A percentile compares a stretch with the other conserved stretches of the same genome.
phyloP scores from a whole-genome alignment of 495 filamentous ascomycete species.

The Tetracladium setigerum region DNA sequence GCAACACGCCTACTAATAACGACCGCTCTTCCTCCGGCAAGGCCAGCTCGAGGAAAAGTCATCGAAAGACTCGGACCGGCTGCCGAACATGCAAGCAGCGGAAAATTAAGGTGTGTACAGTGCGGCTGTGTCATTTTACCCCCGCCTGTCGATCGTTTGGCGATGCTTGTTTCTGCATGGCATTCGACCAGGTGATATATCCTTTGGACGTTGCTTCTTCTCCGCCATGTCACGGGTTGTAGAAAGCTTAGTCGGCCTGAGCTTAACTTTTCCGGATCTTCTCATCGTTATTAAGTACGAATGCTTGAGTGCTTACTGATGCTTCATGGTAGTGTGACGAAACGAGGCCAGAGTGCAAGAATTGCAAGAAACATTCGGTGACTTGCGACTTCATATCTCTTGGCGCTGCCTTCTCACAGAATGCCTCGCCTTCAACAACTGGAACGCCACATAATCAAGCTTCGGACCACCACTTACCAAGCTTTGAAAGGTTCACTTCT shows the following conservation, averaged over 20 bases:
- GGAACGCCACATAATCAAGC: no score
- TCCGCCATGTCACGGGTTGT: not conserved
- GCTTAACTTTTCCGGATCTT: not conserved
- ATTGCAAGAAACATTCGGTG: constrained; percentile 34
- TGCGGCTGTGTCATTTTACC: not conserved
- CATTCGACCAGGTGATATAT: no score
- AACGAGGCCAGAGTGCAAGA: constrained; percentile 32
- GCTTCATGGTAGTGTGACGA: constrained; percentile 31
- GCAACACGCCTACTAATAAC: no score
- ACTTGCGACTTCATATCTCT: constrained; percentile 26
- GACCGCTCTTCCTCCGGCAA: no score
- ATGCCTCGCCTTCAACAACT: no score
- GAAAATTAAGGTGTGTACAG: constrained; percentile 32
- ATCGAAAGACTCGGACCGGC: constrained; percentile 34
- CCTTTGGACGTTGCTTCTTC: no score
- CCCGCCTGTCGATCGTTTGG: no score
- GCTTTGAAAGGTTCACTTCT: no score
- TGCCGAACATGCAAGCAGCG: constrained; percentile 32
- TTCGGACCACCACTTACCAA: no score
- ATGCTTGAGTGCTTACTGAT: not conserved
- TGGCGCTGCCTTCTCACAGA: not conserved
- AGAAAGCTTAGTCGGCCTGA: not conserved
- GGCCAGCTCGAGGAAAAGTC: constrained; percentile 18
- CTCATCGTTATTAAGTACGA: not conserved
- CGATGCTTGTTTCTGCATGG: no score